Conservation (phyloP, 148 eudicot species). For the Fallopia convolvulus region DNA sequence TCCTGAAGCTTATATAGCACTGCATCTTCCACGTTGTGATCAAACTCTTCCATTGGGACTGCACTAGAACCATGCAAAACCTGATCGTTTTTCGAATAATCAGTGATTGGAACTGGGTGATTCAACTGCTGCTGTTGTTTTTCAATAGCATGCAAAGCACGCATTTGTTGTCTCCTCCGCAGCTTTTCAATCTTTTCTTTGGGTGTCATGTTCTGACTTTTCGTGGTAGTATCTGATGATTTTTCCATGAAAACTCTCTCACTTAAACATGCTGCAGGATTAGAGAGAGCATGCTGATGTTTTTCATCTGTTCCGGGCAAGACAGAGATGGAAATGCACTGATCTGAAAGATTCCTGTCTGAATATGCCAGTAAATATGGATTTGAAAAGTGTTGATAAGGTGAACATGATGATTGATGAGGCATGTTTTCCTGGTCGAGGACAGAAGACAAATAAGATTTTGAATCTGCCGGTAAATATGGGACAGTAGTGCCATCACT, state of each 20-base stretch:
- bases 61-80: constrained; percentile 22
- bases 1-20: constrained; percentile 57
- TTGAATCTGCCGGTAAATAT: constrained; percentile 17
- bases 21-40: constrained; percentile 43
- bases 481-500: constrained; percentile 25
- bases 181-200: constrained; percentile 82
- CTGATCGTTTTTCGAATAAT: constrained; percentile 17
- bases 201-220: constrained; percentile 57
- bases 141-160: constrained; percentile 80
- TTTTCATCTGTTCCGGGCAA: constrained; percentile 28
- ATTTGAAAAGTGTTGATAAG: constrained; percentile 25
- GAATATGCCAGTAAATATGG: constrained; percentile 23
- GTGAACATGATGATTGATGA: constrained; percentile 23
- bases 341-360: constrained; percentile 28
- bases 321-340: constrained; percentile 18
- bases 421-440: constrained; percentile 27
- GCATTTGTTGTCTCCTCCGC: constrained; percentile 69
- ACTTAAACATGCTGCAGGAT: constrained; percentile 25
- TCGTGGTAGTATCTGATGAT: constrained; percentile 19
- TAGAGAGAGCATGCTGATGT: constrained; percentile 23
- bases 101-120: constrained; percentile 22
- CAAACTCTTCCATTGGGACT: constrained; percentile 27
- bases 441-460: constrained; percentile 20
- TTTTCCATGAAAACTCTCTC: constrained; percentile 25
- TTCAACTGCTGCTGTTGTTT: constrained; percentile 61